Percentiles rank a stretch among this genome's conserved stretches.
Evolutionary conservation across 2,329 filamentous ascomycete genomes (phyloP).

Genomic region (Chalaropsis thielavioides): DNA sequence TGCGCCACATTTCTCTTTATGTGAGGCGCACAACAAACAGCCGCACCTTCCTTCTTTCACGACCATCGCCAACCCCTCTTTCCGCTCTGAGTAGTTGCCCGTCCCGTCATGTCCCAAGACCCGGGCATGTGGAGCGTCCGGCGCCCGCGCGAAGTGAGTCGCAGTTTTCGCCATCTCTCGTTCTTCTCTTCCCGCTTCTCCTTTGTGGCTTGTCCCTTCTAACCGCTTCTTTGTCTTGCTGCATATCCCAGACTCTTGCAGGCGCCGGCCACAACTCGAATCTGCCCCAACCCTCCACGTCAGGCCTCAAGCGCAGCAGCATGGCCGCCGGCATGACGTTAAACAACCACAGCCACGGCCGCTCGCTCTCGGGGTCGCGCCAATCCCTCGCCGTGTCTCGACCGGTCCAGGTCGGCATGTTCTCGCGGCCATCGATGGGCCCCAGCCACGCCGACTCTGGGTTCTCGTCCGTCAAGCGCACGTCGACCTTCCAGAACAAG

Average conservation of each 20-base stretch:
- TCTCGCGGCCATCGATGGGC: constrained; percentile 72
- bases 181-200: not conserved
- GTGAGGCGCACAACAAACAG: not conserved
- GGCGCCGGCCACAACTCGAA: constrained; percentile 68
- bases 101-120: constrained; percentile 61
- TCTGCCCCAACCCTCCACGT: constrained; percentile 76
- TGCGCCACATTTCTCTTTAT: constrained; percentile 3
- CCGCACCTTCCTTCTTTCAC: not conserved
- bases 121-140: constrained; percentile 81
- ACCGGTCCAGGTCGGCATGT: constrained; percentile 65
- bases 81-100: not conserved
- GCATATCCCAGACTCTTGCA: constrained; percentile 57
- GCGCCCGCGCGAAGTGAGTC: constrained; percentile 70
- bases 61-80: not conserved
- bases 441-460: constrained; percentile 66
- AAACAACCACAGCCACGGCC: constrained; percentile 53
- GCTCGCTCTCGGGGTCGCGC: constrained; percentile 61
- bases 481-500: constrained; percentile 66
- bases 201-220: not conserved
- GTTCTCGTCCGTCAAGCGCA: constrained; percentile 69
- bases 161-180: constrained; percentile 10
- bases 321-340: constrained; percentile 55
- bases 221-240: not conserved
- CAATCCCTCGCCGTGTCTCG: constrained; percentile 74
- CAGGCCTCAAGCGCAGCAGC: constrained; percentile 82